A percentile compares a stretch with the other conserved stretches of the same genome.
These are phyloP conservation scores for Aspergillus caelatus DNA, from an alignment of 2,329 filamentous ascomycete species.

Conservation along the genomic window DNA sequence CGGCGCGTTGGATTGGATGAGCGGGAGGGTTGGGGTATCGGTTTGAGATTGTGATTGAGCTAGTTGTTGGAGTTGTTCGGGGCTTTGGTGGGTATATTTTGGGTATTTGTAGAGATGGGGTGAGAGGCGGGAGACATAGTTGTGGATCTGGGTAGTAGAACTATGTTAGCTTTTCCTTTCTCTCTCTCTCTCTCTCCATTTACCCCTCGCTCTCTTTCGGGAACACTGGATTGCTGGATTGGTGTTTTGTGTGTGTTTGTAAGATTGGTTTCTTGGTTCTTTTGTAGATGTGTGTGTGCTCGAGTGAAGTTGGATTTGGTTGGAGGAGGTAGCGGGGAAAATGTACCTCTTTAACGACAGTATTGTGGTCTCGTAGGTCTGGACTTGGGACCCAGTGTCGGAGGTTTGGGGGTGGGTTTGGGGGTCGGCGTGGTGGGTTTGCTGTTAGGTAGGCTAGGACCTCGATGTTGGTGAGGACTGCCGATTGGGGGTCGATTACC, in stretches of 20 bases:
- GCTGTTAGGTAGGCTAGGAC: slow-evolving; percentile 45
- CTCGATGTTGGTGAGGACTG: slow-evolving; percentile 49
- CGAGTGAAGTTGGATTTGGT: no score
- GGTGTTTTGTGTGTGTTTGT: not conserved
- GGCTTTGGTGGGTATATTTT: slow-evolving; percentile 27
- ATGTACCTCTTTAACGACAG: slow-evolving; percentile 49
- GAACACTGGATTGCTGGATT: not conserved
- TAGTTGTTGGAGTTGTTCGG: slow-evolving; percentile 21
- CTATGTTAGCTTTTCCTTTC: not conserved
- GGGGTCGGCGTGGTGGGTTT: slow-evolving; percentile 45
- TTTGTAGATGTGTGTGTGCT: not conserved
- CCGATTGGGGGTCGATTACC: slow-evolving; percentile 49
- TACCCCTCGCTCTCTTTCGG: no score
- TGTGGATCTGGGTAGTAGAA: slow-evolving; percentile 39
- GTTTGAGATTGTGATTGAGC: slow-evolving; percentile 4
- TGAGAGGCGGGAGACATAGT: slow-evolving; percentile 44
- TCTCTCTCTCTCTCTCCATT: not conserved
- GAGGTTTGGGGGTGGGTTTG: slow-evolving; percentile 41
- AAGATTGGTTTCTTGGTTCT: not conserved
- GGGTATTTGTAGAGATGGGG: slow-evolving; percentile 45
- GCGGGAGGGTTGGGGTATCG: not conserved
- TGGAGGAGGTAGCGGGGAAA: not conserved
- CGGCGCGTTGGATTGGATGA: slow-evolving; percentile 26
- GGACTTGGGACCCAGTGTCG: slow-evolving; percentile 44
- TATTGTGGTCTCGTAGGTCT: slow-evolving; percentile 49